Percentiles rank a stretch among this genome's conserved stretches.
Evolutionary conservation across 2,329 filamentous ascomycete species (phyloP).

Genomic region (Clarireedia paspali): DNA sequence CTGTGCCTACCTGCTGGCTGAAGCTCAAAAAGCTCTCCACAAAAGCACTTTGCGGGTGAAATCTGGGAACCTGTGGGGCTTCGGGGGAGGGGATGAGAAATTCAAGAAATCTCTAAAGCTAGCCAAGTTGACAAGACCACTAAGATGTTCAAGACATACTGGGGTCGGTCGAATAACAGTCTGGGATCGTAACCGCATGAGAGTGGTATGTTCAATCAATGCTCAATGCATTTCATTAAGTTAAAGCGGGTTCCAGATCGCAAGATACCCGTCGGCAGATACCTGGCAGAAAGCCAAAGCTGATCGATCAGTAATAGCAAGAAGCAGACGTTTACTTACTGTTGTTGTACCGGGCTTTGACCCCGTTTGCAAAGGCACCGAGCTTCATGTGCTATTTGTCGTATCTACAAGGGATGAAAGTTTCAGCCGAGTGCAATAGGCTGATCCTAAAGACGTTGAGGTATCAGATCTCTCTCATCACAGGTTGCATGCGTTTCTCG

Average conservation of each 20-base stretch:
- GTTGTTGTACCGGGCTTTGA: neutral
- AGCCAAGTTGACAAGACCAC: neutral
- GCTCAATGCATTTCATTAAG: slow-evolving; percentile 4
- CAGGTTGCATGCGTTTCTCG: no score
- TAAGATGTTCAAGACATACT: neutral
- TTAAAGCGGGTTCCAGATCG: slow-evolving; percentile 2
- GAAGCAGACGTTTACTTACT: neutral
- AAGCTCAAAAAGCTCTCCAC: no score
- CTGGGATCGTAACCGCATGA: slow-evolving; percentile 5
- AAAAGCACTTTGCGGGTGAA: no score
- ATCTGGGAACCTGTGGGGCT: slow-evolving; percentile 1
- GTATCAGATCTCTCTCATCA: no score
- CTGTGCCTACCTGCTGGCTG: no score
- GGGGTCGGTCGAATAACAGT: neutral
- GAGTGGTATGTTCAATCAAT: slow-evolving; percentile 3
- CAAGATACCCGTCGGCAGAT: slow-evolving; percentile 1
- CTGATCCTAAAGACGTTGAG: no score
- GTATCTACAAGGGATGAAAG: no score
- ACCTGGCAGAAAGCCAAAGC: neutral
- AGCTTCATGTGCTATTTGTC: no score
- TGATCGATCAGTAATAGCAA: neutral
- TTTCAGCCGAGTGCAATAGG: no score
- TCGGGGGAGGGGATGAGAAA: slow-evolving; percentile 3
- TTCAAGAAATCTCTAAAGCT: neutral
- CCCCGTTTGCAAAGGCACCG: no score